Base-by-base conservation (phyloP, 768 basidiomycete genomes). In the Termitomyces bulborhizus region DNA sequence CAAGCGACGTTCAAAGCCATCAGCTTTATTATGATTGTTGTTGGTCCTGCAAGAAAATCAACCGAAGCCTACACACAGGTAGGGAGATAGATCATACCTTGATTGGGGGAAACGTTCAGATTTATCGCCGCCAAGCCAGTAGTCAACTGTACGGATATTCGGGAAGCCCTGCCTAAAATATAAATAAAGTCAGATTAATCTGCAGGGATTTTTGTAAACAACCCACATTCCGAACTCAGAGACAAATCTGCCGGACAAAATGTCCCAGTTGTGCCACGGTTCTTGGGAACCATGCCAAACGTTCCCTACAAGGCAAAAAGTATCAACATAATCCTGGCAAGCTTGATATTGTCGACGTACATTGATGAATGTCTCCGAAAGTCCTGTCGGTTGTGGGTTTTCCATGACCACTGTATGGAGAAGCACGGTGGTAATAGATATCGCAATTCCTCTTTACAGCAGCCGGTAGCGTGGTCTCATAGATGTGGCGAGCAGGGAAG, bases 201-300 rank as follows among this genome's bases (percentile, higher is more conserved):
- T 29, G 6, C 12, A 26, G 24, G 49, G 3, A 37, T 29, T 18
- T 27, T 37, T 24, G 9, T 0, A 31, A 41, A n/a, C 6, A 67
- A 9, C 82, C 56, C 65, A 88, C 92, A 95, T 95, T 60, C 93
- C 93, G 61, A 96, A 96, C 68, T 97, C 94, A 6, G 90, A 93
- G 27, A 98, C 90, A 71, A 98, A 98, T 36, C 96, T 83, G 40
- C 93, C 94, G 0, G 89, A 77, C 15, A 98, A 78, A 46, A 81
- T 82, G 63, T 96, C 92, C 93, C 94, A 98, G 56, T 95, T 90
- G 59, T 89, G 84, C 90, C 94, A 98, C 0, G 92, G 84, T 64
- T 94, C 88, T 66, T 98, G 93, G 3, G 89, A 77, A 18, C 90
- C 93, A 65, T 96, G 93, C 93, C 93, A 96, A 15, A 96, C 91